Conservation (phyloP, 2,329 filamentous ascomycete genomes). For the Blastomyces percursus region DNA sequence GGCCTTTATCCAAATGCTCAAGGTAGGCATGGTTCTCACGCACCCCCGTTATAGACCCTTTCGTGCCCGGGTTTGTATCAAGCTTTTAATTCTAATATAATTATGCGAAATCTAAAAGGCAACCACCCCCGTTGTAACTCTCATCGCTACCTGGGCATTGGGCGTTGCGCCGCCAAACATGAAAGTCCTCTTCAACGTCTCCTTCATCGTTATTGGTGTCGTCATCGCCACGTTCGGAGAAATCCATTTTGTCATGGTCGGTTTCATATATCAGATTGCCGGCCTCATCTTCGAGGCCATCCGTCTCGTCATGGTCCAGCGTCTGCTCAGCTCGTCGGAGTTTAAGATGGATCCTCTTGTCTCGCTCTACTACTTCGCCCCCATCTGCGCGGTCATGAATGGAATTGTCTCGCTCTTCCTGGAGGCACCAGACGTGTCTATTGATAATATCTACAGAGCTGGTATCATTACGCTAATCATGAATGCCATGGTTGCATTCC, state of each 20-base stretch:
- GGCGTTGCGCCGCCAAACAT: slow-evolving; percentile 74
- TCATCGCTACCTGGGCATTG: slow-evolving; percentile 79
- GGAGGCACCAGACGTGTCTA: slow-evolving; percentile 57
- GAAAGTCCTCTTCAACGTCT: slow-evolving; percentile 84
- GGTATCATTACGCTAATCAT: slow-evolving; percentile 56
- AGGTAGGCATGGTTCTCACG: slow-evolving; percentile 55
- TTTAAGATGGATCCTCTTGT: slow-evolving; percentile 85
- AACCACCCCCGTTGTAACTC: slow-evolving; percentile 85
- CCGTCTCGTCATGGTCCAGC: slow-evolving; percentile 75
- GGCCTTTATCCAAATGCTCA: slow-evolving; percentile 98
- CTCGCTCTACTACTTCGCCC: slow-evolving; percentile 81
- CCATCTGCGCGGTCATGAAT: slow-evolving; percentile 74
- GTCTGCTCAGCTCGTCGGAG: slow-evolving; percentile 63
- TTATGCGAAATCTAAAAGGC: slow-evolving; percentile 44
- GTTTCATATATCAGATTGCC: slow-evolving; percentile 58
- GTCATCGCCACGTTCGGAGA: slow-evolving; percentile 90
- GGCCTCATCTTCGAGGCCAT: slow-evolving; percentile 73
- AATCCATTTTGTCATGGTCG: slow-evolving; percentile 67
- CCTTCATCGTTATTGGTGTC: slow-evolving; percentile 87
- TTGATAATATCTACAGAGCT: slow-evolving; percentile 54
- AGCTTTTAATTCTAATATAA: not conserved
- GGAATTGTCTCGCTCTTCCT: slow-evolving; percentile 55
- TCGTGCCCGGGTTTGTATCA: slow-evolving; percentile 12
- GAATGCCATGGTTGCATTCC: slow-evolving; percentile 69
- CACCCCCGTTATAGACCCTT: not conserved